Base-by-base conservation (phyloP, 768 basidiomycete genomes). In the Suillus hirtellus region DNA sequence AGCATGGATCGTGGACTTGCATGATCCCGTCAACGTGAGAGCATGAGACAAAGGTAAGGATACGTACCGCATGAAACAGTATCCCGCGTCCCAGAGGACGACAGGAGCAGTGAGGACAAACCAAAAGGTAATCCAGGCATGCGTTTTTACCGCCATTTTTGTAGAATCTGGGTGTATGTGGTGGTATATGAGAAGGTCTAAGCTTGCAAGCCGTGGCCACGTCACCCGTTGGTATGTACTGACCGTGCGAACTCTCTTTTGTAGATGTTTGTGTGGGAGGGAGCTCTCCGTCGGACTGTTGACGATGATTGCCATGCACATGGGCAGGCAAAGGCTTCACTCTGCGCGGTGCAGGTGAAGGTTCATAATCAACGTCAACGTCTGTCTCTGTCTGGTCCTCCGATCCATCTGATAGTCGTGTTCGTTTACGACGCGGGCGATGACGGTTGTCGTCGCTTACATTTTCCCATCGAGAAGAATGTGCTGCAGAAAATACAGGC, bases 1-100 rank as follows among this genome's bases (percentile, higher is more conserved):
- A 78, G 78, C 88, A 95, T 92, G 4, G 93, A 95, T 24, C 93
- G 84, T 21, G 94, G 94, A 43, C 93, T 93, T 64, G n/a, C 46
- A 1, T 15, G 42, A 60, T 10, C 6, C 35, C 38, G 46, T 60
- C 11, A 63, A 44, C 35, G 5, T 7, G 62, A 40, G 31, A 37
- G 21, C 50, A 44, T 54, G 53, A n/a, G 19, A 38, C 24, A 37
- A 24, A n/a, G 21, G 2, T 5, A 1, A 46, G 68, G 75, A 78
- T 24, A 71, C 84, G 64, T 65, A 90, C 92, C 92, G 82, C 81
- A 90, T 82, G 63, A 93, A 86, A 70, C 90, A 92, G 72, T 91
- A 95, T n/a, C 81, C 79, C 1, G 78, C 89, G 81, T 95, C 92
- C 93, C 92, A 95, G 60, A 84, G 65, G 63, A 93, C 82, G 63